A percentile compares a stretch with the other conserved stretches of the same genome.
Conservation (phyloP, 371 early-diverging fungal species). For the Rhizomucor pusillus region DNA sequence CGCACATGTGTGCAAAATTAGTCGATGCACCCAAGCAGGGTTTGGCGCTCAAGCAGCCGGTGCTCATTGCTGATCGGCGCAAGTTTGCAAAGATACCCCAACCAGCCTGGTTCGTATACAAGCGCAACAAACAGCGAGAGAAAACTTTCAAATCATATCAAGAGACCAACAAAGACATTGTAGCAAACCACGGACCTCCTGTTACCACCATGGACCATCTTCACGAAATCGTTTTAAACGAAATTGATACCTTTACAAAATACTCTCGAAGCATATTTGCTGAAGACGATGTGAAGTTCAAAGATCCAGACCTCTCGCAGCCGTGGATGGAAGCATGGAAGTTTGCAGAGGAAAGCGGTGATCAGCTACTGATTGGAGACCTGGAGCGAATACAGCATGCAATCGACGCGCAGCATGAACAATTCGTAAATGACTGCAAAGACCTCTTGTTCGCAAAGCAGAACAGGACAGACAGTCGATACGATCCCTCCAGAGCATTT, state of each 20-base stretch:
- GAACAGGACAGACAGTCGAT: constrained; percentile 14
- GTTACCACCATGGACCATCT: constrained; percentile 39
- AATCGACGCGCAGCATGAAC: constrained; percentile 7
- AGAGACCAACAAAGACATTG: constrained; percentile 19
- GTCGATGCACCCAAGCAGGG: constrained; percentile 54
- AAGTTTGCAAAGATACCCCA: constrained; percentile 17
- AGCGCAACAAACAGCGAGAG: constrained; percentile 27
- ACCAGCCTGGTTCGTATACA: constrained; percentile 46
- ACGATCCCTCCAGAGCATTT: constrained; percentile 19
- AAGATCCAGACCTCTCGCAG: constrained; percentile 23
- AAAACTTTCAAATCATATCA: constrained; percentile 16
- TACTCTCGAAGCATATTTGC: constrained; percentile 29
- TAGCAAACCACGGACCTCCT: constrained; percentile 7
- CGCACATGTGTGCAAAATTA: constrained; percentile 45
- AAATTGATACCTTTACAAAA: constrained; percentile 27
- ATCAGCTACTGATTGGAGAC: constrained; percentile 16
- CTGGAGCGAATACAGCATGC: constrained; percentile 13
- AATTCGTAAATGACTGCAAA: constrained; percentile 11
- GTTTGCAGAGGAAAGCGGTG: constrained; percentile 15
- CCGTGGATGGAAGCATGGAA: constrained; percentile 25
- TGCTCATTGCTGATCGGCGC: constrained; percentile 14
- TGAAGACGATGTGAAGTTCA: constrained; percentile 21
- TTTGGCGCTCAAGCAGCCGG: constrained; percentile 20
- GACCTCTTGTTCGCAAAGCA: constrained; percentile 13
- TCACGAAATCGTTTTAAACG: constrained; percentile 22